A percentile compares a stretch with the other conserved stretches of the same genome.
Conservation (phyloP, 257 asterid species). For the Buddleja alternifolia region DNA sequence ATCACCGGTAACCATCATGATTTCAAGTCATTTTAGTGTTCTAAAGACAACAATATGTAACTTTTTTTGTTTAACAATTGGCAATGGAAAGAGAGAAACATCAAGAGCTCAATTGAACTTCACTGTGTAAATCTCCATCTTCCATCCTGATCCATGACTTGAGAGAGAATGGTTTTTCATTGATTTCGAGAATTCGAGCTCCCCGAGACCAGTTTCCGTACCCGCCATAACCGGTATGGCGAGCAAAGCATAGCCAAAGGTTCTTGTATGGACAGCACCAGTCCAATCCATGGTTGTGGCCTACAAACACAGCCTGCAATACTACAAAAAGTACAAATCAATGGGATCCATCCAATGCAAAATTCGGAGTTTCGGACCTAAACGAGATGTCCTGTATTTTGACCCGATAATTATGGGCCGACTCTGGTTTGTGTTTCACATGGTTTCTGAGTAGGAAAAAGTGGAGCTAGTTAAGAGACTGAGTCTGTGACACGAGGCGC, state of each 20-base stretch:
- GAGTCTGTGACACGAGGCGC: too few relatives aligned
- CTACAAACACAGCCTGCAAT: constrained; percentile 83
- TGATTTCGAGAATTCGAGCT: constrained; percentile 67
- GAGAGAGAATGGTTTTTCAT: constrained; percentile 57
- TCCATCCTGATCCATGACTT: constrained; percentile 94
- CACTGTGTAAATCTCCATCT: constrained; percentile 65
- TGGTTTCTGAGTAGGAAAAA: too few relatives aligned
- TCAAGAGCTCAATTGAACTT: constrained; percentile 57
- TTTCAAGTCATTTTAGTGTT: neutral
- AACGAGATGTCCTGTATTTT: too few relatives aligned
- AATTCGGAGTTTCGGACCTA: too few relatives aligned
- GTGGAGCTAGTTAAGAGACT: too few relatives aligned
- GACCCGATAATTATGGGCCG: too few relatives aligned
- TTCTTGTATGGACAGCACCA: constrained; percentile 91
- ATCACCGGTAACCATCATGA: too few relatives aligned
- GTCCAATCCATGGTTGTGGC: constrained; percentile 94
- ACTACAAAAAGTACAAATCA: constrained; percentile 4
- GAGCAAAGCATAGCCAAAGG: constrained; percentile 87
- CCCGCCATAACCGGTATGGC: constrained; percentile 98
- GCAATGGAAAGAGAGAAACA: neutral
- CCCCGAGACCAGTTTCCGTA: constrained; percentile 90
- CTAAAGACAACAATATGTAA: neutral
- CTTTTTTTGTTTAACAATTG: neutral
- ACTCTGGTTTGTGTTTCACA: too few relatives aligned
- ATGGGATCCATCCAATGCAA: neutral